Base-by-base conservation (phyloP, 257 asterid genomes). In the Scutellaria minor region DNA sequence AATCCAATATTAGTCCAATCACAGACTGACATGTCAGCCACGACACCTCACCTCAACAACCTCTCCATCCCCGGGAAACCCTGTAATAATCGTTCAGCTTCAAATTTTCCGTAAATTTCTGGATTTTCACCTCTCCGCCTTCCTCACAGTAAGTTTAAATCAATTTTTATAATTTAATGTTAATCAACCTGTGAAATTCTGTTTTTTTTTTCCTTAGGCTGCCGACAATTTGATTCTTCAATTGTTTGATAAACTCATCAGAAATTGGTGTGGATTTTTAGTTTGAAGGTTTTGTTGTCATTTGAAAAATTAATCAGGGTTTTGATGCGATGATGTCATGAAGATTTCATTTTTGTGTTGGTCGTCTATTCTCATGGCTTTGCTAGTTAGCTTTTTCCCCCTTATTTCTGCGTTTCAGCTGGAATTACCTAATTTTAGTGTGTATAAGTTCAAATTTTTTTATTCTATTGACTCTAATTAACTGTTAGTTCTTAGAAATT, bases 41-140 rank as follows among this genome's bases (percentile, higher is more conserved):
- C 15, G 6, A 74, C 80, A 70, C 83, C 58, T 79, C 83, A 79
- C 76, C 80, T 40, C 27, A 24, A n/a, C 42, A 3, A 1, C 41
- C 31, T 20, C 47, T 22, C 64, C 47, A 2, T 8, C 72, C 65
- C 62, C 71, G 64, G 7, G 61, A 61, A 52, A 40, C 70, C 52
- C n/a, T 46, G 11, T 20, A 44, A 42, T 69, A 20, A 69, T 40
- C 55, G 9, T 60, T 52, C 27, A 6, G 45, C 79, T 75, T 68
- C 73, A 74, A 68, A 73, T 44, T 68, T 51, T 51, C 46, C 14
- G 12, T 52, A 41, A 46, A 46, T 53, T 56, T 37, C 67, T 63
- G 71, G 72, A 67, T 45, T 66, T 66, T 62, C 24, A 7, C 37
- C 66, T 64, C 45, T 18, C 14, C 40, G 44, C 14, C 42, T 64